A percentile compares a stretch with the other conserved stretches of the same genome.
phyloP scores from a whole-genome alignment of 2,329 filamentous ascomycete genomes.

The Fusarium xyrophilum region DNA sequence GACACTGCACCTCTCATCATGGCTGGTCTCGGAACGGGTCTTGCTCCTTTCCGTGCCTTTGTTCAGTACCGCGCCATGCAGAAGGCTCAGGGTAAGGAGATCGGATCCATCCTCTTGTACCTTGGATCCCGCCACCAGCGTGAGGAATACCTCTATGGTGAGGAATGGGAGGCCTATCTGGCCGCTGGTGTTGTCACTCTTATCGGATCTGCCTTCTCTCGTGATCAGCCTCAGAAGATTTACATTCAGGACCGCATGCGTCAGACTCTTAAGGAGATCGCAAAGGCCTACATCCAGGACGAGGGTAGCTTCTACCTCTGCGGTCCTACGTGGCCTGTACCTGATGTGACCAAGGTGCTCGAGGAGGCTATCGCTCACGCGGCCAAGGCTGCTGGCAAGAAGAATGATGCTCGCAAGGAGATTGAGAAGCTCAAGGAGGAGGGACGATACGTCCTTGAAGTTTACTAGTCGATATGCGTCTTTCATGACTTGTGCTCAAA shows the following conservation, averaged over 20 bases:
- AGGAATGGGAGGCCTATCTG: constrained; percentile 98
- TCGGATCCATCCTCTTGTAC: constrained; percentile 92
- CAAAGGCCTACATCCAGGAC: constrained; percentile 84
- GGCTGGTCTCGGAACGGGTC: constrained; percentile 96
- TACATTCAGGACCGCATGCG: constrained; percentile 99
- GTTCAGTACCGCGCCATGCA: constrained; percentile 98
- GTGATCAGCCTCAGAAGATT: constrained; percentile 97
- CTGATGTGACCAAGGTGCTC: constrained; percentile 91
- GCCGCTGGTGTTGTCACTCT: constrained; percentile 95
- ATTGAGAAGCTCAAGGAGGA: constrained; percentile 98
- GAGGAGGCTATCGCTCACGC: constrained; percentile 88
- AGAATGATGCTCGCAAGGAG: constrained; percentile 85
- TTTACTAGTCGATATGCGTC: constrained; percentile 69
- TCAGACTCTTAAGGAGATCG: constrained; percentile 81
- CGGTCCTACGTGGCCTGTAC: constrained; percentile 97
- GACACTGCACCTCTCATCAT: constrained; percentile 96
- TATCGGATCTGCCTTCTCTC: constrained; percentile 90
- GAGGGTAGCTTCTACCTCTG: constrained; percentile 97
- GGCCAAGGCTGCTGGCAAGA: constrained; percentile 73
- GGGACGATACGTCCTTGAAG: constrained; percentile 91
- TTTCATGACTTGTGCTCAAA: constrained; percentile 28
- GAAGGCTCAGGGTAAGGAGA: constrained; percentile 94
- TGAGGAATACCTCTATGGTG: constrained; percentile 98
- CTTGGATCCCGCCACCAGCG: constrained; percentile 97
- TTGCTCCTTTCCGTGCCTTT: constrained; percentile 99